A percentile compares a stretch with the other conserved stretches of the same genome.
phyloP scores from a whole-genome alignment of 352 stramenopile genomes.

The Phytophthora pini region DNA sequence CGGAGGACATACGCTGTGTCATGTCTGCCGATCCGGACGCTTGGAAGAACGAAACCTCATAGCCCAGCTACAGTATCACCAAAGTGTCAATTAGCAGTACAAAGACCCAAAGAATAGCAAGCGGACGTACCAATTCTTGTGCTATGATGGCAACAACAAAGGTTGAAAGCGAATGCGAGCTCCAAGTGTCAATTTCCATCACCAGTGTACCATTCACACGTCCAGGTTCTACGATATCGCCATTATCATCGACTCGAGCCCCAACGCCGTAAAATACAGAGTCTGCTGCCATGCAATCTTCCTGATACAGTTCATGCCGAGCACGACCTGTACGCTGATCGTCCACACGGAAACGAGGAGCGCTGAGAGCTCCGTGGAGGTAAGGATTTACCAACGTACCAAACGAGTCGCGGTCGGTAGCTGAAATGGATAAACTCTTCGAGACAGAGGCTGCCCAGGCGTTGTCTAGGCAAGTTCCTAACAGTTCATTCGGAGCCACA shows the following conservation, averaged over 20 bases:
- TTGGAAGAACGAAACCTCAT: constrained; percentile 49
- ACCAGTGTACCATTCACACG: constrained; percentile 50
- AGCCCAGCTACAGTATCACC: constrained; percentile 36
- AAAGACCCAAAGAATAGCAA: not conserved
- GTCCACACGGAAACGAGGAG: constrained; percentile 42
- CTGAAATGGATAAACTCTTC: constrained; percentile 36
- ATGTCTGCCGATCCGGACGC: constrained; percentile 18
- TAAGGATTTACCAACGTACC: constrained; percentile 37
- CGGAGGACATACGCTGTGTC: constrained; percentile 53
- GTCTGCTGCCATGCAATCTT: constrained; percentile 29
- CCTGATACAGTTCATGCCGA: constrained; percentile 37
- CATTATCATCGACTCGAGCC: constrained; percentile 35
- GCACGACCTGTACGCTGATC: constrained; percentile 35
- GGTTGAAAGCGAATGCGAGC: constrained; percentile 43
- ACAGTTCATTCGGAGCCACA: constrained; percentile 45
- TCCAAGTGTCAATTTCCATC: constrained; percentile 52
- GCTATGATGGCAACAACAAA: constrained; percentile 57
- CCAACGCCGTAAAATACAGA: constrained; percentile 45
- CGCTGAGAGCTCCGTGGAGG: constrained; percentile 40
- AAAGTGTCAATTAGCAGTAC: not conserved
- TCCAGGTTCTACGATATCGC: constrained; percentile 33
- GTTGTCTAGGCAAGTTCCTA: constrained; percentile 50
- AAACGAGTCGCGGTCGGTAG: constrained; percentile 22
- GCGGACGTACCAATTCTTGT: constrained; percentile 44
- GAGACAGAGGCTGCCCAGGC: constrained; percentile 39